Conservation (phyloP, 2,329 filamentous ascomycete genomes). For the Aspergillus clavatus region DNA sequence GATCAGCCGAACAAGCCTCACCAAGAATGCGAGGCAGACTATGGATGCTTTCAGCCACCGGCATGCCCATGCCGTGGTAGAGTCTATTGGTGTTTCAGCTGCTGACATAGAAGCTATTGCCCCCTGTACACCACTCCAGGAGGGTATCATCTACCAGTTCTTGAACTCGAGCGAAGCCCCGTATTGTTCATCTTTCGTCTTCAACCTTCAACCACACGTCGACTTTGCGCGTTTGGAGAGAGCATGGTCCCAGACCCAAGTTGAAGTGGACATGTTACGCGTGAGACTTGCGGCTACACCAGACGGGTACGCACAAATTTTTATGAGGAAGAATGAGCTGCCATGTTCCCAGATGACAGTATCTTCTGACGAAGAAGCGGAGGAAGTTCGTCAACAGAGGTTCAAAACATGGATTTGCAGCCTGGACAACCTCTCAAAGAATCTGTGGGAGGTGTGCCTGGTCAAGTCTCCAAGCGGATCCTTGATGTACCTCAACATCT, state of each 20-base stretch:
- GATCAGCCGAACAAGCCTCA: slow-evolving; percentile 13
- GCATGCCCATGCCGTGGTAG: slow-evolving; percentile 51
- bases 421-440: slow-evolving; percentile 44
- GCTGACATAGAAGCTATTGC: slow-evolving; percentile 65
- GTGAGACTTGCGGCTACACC: slow-evolving; percentile 67
- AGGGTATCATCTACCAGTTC: slow-evolving; percentile 75
- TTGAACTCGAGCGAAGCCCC: slow-evolving; percentile 49
- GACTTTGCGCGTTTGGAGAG: slow-evolving; percentile 47
- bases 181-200: slow-evolving; percentile 74
- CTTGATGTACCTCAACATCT: slow-evolving; percentile 62
- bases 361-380: slow-evolving; percentile 26
- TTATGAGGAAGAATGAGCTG: slow-evolving; percentile 45
- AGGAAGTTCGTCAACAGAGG: slow-evolving; percentile 31
- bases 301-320: slow-evolving; percentile 72
- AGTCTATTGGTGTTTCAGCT: slow-evolving; percentile 48
- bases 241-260: slow-evolving; percentile 56
- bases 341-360: slow-evolving; percentile 43
- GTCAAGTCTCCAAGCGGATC: slow-evolving; percentile 22
- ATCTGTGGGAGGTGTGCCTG: slow-evolving; percentile 33
- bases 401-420: slow-evolving; percentile 50
- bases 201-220: slow-evolving; percentile 48
- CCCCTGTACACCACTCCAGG: slow-evolving; percentile 80
- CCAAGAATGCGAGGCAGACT: slow-evolving; percentile 52
- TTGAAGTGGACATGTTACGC: slow-evolving; percentile 60
- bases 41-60: slow-evolving; percentile 62